phyloP scores from a whole-genome alignment of 1,284 basidiomycete species.

The Rhodotorula glutinis region DNA sequence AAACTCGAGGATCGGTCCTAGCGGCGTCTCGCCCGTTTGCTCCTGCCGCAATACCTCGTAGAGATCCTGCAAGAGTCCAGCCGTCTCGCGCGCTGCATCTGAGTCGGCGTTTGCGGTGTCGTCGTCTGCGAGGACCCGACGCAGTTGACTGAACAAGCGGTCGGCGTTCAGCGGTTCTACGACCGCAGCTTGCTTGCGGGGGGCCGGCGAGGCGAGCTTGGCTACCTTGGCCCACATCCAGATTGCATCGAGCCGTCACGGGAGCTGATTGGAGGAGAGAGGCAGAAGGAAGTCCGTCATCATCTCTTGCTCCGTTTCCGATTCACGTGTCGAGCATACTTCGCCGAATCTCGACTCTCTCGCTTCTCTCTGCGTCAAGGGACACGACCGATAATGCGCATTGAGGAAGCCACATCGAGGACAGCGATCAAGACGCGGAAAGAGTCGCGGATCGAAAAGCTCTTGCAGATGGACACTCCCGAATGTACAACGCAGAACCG shows the following conservation, averaged over 20 bases:
- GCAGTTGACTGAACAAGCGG: slow-evolving; percentile 5
- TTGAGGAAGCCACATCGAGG: too few species aligned
- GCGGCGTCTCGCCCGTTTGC: background rate
- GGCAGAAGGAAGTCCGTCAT: background rate
- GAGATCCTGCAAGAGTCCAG: slow-evolving; percentile 14
- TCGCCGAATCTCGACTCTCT: too few species aligned
- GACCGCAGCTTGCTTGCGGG: slow-evolving; percentile 15
- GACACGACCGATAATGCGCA: too few species aligned
- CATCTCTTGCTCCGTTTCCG: too few species aligned
- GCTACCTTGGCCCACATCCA: slow-evolving; percentile 29
- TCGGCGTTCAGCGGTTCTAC: background rate
- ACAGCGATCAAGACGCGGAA: too few species aligned
- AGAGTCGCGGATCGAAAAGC: too few species aligned
- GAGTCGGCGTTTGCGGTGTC: background rate
- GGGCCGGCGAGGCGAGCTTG: slow-evolving; percentile 23
- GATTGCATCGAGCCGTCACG: background rate
- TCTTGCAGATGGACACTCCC: too few species aligned
- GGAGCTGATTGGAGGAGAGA: background rate
- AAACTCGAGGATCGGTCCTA: slow-evolving; percentile 81
- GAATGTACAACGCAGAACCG: too few species aligned
- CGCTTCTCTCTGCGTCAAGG: too few species aligned
- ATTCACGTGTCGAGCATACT: too few species aligned
- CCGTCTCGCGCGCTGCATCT: background rate
- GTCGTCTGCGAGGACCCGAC: background rate
- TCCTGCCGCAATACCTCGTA: background rate